phyloP scores from a whole-genome alignment of 2,329 filamentous ascomycete genomes.

The Macrophomina phaseolina region DNA sequence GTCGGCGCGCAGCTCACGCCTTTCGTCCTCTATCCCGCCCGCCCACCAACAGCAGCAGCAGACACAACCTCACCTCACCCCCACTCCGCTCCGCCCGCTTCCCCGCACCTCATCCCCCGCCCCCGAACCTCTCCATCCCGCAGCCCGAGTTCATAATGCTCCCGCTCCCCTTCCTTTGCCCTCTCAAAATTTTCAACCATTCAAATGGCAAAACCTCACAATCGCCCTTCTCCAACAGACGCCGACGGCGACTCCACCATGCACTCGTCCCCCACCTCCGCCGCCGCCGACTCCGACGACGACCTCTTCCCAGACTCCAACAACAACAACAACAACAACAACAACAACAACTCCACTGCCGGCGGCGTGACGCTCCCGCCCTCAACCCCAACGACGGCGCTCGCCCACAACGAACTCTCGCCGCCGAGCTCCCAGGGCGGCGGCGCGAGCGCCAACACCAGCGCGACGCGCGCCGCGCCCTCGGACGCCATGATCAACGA shows the following conservation, averaged over 20 bases:
- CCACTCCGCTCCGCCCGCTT: neutral
- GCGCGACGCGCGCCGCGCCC: neutral
- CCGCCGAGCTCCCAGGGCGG: conserved; percentile 59
- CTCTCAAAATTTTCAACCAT: too few species aligned
- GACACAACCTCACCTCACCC: neutral
- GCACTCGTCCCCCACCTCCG: conserved; percentile 53
- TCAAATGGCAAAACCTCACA: neutral
- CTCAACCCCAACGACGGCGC: conserved; percentile 31
- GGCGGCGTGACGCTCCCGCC: conserved; percentile 42
- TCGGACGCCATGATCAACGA: conserved; percentile 37
- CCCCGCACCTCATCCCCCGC: neutral
- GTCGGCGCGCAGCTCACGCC: neutral
- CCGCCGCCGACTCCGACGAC: conserved; percentile 38
- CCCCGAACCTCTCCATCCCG: neutral
- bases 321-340: neutral
- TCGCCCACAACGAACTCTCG: conserved; percentile 55
- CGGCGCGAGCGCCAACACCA: neutral
- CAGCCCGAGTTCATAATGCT: too few species aligned
- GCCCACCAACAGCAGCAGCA: neutral
- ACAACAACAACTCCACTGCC: conserved; percentile 28
- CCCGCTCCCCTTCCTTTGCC: too few species aligned
- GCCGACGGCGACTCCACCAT: conserved; percentile 63
- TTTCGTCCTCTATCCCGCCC: neutral
- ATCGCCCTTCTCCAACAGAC: conserved; percentile 39
- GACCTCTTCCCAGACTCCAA: conserved; percentile 48